A percentile compares a stretch with the other conserved stretches of the same genome.
Evolutionary conservation across 2,329 filamentous ascomycete species (phyloP).

Genomic region (Zymoseptoria crescenta): DNA sequence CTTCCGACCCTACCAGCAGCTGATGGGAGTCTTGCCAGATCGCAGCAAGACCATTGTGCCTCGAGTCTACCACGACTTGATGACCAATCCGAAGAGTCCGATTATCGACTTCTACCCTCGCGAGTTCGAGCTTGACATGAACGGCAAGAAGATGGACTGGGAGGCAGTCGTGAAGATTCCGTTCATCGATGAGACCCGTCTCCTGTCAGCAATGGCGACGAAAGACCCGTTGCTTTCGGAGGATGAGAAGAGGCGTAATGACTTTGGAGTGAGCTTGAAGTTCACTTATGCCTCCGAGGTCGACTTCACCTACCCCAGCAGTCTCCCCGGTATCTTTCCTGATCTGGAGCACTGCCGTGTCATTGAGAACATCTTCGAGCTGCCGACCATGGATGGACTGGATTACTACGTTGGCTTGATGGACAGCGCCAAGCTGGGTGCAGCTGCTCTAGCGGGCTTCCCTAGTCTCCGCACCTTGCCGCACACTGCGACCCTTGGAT

Average conservation of each 20-base stretch:
- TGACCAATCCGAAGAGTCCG: slow-evolving; percentile 82
- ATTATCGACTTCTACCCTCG: slow-evolving; percentile 98
- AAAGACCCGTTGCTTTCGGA: slow-evolving; percentile 70
- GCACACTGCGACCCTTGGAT: slow-evolving; percentile 72
- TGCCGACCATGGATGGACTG: slow-evolving; percentile 84
- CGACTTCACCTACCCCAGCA: slow-evolving; percentile 79
- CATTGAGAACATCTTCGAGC: slow-evolving; percentile 90
- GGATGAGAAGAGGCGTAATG: slow-evolving; percentile 75
- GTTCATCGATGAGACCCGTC: slow-evolving; percentile 87
- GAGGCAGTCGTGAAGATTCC: slow-evolving; percentile 98
- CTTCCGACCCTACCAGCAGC: slow-evolving; percentile 88
- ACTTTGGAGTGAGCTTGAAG: slow-evolving; percentile 85
- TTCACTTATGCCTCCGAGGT: slow-evolving; percentile 76
- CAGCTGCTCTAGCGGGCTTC: slow-evolving; percentile 82
- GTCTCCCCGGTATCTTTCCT: slow-evolving; percentile 81
- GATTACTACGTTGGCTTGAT: slow-evolving; percentile 78
- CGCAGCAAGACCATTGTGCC: slow-evolving; percentile 97
- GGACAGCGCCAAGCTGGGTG: slow-evolving; percentile 73
- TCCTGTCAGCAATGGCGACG: slow-evolving; percentile 77
- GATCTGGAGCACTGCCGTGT: slow-evolving; percentile 82
- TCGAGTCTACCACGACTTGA: slow-evolving; percentile 74
- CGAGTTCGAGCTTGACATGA: slow-evolving; percentile 98
- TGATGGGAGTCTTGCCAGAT: slow-evolving; percentile 97
- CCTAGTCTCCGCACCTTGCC: slow-evolving; percentile 81
- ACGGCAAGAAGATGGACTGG: slow-evolving; percentile 99